phyloP scores from a whole-genome alignment of 116 monocot genomes.

The Iris pallida region DNA sequence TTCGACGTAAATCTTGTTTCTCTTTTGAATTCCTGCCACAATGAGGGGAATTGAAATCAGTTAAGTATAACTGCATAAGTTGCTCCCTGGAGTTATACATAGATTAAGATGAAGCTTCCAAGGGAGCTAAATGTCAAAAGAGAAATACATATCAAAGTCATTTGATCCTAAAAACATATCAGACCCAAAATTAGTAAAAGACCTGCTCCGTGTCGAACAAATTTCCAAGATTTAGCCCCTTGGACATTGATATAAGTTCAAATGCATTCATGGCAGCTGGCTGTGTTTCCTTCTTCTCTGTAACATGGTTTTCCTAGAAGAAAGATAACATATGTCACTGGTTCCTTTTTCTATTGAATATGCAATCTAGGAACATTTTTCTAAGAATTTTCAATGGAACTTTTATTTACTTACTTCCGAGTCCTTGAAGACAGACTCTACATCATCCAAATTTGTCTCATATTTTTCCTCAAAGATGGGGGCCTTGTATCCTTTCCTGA shows the following conservation, averaged over 20 bases:
- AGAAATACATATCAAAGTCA: no score
- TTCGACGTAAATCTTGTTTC: slow-evolving; percentile 83
- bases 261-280: slow-evolving; percentile 85
- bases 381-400: not conserved
- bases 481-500: slow-evolving; percentile 44
- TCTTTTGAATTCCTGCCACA: slow-evolving; percentile 64
- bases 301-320: slow-evolving; percentile 51
- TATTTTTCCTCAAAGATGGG: slow-evolving; percentile 42
- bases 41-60: not conserved
- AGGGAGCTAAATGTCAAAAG: no score
- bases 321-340: not conserved
- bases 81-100: no score
- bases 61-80: no score
- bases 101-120: no score
- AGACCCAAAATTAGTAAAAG: not conserved
- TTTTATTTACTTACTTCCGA: slow-evolving; percentile 30
- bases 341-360: not conserved
- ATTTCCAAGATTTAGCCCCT: slow-evolving; percentile 72
- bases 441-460: slow-evolving; percentile 36
- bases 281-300: slow-evolving; percentile 50
- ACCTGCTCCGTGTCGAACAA: slow-evolving; percentile 81
- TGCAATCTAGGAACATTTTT: not conserved
- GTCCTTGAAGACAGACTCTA: slow-evolving; percentile 37
- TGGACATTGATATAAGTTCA: slow-evolving; percentile 86
- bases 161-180: not conserved